phyloP scores from a whole-genome alignment of 805 yeast species.

The Candida ponderosae region DNA sequence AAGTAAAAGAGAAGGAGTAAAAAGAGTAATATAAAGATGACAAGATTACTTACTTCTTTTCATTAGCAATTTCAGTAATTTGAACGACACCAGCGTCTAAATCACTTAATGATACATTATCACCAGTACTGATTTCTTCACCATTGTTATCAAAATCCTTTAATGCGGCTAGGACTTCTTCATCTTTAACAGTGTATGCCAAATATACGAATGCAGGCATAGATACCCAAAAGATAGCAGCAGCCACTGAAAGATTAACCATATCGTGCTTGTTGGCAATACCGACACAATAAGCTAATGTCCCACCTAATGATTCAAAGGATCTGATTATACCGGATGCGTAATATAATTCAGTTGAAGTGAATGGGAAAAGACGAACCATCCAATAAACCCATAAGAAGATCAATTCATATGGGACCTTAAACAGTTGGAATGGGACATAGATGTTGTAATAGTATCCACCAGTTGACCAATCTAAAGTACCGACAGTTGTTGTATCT shows the following conservation, averaged over 20 bases:
- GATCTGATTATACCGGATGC: slow-evolving; percentile 16
- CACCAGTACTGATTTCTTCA: too few species aligned
- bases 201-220: slow-evolving; percentile 6
- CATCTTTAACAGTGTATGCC: slow-evolving; percentile 4
- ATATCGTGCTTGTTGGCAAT: slow-evolving; percentile 16
- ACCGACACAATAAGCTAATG: slow-evolving; percentile 15
- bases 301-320: slow-evolving; percentile 17
- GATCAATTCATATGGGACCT: slow-evolving; percentile 13
- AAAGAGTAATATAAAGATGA: too few species aligned
- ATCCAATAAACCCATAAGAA: slow-evolving; percentile 22
- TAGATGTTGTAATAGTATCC: slow-evolving; percentile 10
- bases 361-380: slow-evolving; percentile 14
- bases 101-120: too few species aligned
- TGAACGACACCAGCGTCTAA: too few species aligned
- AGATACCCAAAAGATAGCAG: slow-evolving; percentile 15
- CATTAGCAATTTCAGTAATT: too few species aligned
- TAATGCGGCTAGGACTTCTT: background rate
- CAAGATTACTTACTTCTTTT: too few species aligned
- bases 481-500: slow-evolving; percentile 4
- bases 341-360: slow-evolving; percentile 13
- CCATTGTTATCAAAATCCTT: too few species aligned
- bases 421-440: slow-evolving; percentile 18
- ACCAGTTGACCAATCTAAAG: slow-evolving; percentile 16
- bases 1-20: too few species aligned
- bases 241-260: slow-evolving; percentile 18